Evolutionary conservation across 1,284 basidiomycete genomes (phyloP).

Genomic region (Athelia sp.): DNA sequence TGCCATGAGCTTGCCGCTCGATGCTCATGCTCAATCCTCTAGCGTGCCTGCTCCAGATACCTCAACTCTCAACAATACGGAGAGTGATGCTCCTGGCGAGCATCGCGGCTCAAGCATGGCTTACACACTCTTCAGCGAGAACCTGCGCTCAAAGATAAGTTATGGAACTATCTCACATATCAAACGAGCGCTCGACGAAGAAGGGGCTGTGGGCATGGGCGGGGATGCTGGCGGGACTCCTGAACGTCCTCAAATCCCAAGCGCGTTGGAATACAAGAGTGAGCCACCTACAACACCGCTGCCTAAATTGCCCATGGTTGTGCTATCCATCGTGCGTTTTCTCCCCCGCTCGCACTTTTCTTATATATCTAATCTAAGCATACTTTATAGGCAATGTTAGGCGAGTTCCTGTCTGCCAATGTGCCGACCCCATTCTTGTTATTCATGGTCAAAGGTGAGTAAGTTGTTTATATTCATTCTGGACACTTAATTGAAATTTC

Average conservation of each 20-base stretch:
- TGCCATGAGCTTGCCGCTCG: too few relatives aligned
- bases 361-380: constrained; percentile 6
- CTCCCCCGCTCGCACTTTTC: too few relatives aligned
- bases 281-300: constrained; percentile 75
- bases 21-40: too few relatives aligned
- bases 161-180: too few relatives aligned
- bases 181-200: neutral
- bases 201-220: constrained; percentile 8
- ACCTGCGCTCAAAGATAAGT: too few relatives aligned
- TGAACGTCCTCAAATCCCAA: constrained; percentile 69
- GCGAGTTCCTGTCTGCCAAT: constrained; percentile 89
- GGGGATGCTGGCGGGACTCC: constrained; percentile 17
- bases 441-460: constrained; percentile 85
- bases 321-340: constrained; percentile 78
- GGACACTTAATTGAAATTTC: too few relatives aligned
- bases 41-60: too few relatives aligned
- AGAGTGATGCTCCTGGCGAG: too few relatives aligned
- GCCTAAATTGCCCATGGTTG: constrained; percentile 84
- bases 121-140: too few relatives aligned
- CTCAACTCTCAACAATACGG: too few relatives aligned
- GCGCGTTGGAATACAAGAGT: constrained; percentile 56
- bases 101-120: too few relatives aligned
- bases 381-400: constrained; percentile 72
- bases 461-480: neutral
- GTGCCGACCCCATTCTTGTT: constrained; percentile 85